Base-by-base conservation (phyloP, 1,139 yeast genomes). In the Kluyveromyces marxianus region DNA sequence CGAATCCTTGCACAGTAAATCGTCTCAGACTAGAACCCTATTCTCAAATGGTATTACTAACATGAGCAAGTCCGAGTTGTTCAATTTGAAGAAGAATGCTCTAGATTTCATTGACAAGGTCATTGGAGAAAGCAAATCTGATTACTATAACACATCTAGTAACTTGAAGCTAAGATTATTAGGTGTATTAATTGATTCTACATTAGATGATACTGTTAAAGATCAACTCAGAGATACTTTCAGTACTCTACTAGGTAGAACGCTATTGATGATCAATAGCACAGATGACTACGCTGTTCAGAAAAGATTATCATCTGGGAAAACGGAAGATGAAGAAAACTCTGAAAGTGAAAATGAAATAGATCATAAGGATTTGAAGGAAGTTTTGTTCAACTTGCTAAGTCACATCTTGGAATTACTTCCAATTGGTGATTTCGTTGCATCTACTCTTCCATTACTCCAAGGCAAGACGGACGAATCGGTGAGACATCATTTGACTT, bases 361-460 rank as follows among this genome's bases (percentile, higher is more conserved):
- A 26, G 47, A 49, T 25, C 45, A 54, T 3, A 40, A 47, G 2
- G 61, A 57, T 26, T 51, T 57, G 3, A 60, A 67, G 41, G 50
- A 62, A 7, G 58, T 58, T 27, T 54, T 72, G 27, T 73, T 72
- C 55, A 72, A 69, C 28, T 67, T 86, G 44, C 70, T 90, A 54
- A 77, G 80, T 39, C 76, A 76, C 53, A 68, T 83, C 52, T 68
- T 90, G 53, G 79, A 79, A 49, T 70, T 88, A 51, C 70, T 90
- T 47, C 97, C 97, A 29, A 76, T 89, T 54, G 74, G 74, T 48
- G 76, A 79, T 54, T 89, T 87, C 60, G 81, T 85, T 35, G 71
- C 74, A 29, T 79, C 95, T 2, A 74, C 84, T 30, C 63, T 76
- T n/a, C 75, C 74, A 27, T 71, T 85, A 8, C 50, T 74, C 29